Percentiles rank a stretch among this genome's conserved stretches.
Conservation (phyloP, 2,329 filamentous ascomycete species). For the Botrytis sinoallii region DNA sequence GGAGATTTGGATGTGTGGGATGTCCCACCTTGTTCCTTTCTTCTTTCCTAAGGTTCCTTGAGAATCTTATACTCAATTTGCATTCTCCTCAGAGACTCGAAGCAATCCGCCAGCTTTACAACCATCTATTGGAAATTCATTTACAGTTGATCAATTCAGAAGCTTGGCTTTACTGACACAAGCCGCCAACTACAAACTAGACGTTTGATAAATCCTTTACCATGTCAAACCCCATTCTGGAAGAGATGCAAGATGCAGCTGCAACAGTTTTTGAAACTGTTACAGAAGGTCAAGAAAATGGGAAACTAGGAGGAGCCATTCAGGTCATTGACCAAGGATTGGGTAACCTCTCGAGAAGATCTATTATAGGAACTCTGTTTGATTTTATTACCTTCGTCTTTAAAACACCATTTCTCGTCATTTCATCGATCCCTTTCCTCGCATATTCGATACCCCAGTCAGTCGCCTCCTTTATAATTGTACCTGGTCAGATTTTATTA, state of each 20-base stretch:
- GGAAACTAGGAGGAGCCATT: neutral
- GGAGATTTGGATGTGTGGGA: too few relatives aligned
- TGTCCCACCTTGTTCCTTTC: neutral
- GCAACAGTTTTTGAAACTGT: neutral
- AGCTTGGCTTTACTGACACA: neutral
- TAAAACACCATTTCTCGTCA: neutral
- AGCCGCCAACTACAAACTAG: neutral
- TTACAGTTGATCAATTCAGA: neutral
- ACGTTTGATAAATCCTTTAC: neutral
- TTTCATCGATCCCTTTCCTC: neutral
- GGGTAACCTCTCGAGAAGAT: neutral
- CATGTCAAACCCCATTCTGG: neutral
- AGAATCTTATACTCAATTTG: neutral
- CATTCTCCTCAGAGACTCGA: neutral
- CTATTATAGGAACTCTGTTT: neutral
- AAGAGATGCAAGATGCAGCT: neutral
- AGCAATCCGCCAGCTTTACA: neutral
- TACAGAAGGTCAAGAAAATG: neutral
- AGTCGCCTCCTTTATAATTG: neutral
- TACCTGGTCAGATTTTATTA: neutral
- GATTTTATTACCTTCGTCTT: fast-evolving
- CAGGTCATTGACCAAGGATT: neutral
- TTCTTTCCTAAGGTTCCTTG: neutral
- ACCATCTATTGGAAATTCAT: neutral
- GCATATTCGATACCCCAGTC: neutral